Evolutionary conservation across 768 basidiomycete species (phyloP).

Genomic region (Mycena vitilis): DNA sequence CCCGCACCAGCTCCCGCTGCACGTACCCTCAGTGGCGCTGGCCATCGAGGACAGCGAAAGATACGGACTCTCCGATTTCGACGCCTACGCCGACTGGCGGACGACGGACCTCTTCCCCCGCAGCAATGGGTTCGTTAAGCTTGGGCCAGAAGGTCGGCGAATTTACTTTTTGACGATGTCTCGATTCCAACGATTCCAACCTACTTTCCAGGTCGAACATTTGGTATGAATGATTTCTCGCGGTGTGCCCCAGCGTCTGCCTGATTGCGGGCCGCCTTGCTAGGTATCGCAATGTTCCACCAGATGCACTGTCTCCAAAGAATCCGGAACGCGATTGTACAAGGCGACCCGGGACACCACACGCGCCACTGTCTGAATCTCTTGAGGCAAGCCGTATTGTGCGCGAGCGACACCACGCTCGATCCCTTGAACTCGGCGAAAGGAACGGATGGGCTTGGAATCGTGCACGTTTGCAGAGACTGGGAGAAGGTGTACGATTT

Average conservation of each 20-base stretch:
- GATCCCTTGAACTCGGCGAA: slow-evolving; percentile 42
- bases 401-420: slow-evolving; percentile 45
- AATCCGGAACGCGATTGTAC: slow-evolving; percentile 41
- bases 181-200: neutral
- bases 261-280: too few species aligned
- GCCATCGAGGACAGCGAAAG: too few species aligned
- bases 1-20: too few species aligned
- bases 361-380: slow-evolving; percentile 48
- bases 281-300: slow-evolving; percentile 47
- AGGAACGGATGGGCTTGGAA: slow-evolving; percentile 41
- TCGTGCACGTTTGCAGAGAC: slow-evolving; percentile 44
- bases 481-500: slow-evolving; percentile 43
- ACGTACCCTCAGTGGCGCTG: too few species aligned
- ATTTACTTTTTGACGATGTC: neutral
- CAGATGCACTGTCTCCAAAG: slow-evolving; percentile 48
- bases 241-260: neutral
- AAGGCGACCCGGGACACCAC: slow-evolving; percentile 37
- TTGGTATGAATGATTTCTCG: slow-evolving; percentile 6
- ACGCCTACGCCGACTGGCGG: too few species aligned
- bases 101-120: too few species aligned
- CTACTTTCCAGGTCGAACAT: slow-evolving; percentile 15
- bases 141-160: slow-evolving; percentile 31
- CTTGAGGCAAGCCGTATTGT: slow-evolving; percentile 46
- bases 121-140: slow-evolving; percentile 21
- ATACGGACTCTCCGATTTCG: too few species aligned